These are phyloP conservation scores for Cryptococcus maquisensis DNA, from an alignment of 1,284 basidiomycete genomes.

Conservation along the genomic window DNA sequence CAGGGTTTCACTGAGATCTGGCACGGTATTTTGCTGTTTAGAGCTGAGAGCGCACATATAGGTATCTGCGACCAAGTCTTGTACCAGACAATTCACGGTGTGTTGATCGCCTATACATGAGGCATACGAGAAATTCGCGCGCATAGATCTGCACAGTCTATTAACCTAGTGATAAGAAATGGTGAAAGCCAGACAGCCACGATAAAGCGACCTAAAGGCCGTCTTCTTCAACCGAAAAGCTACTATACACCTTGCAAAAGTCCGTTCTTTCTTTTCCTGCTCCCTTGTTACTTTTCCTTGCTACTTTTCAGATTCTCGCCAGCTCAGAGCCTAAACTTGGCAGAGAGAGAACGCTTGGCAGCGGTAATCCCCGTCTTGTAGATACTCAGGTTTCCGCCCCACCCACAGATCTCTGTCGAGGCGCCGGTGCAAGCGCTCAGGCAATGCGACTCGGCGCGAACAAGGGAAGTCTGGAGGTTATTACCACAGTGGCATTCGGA, in stretches of 20 bases:
- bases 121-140: too few relatives aligned
- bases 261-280: background rate
- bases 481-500: conserved; percentile 34
- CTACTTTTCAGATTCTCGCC: background rate
- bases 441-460: conserved; percentile 8
- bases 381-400: background rate
- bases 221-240: too few relatives aligned
- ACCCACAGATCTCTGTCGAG: conserved; percentile 22
- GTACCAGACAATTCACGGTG: too few relatives aligned
- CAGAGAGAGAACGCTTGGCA: background rate
- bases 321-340: background rate
- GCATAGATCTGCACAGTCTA: too few relatives aligned
- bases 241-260: background rate
- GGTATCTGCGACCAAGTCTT: too few relatives aligned
- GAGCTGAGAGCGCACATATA: too few relatives aligned
- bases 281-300: background rate
- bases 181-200: too few relatives aligned
- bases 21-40: too few relatives aligned
- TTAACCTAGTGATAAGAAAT: too few relatives aligned
- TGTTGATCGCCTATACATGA: too few relatives aligned
- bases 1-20: too few relatives aligned
- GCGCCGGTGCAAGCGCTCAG: conserved; percentile 29
- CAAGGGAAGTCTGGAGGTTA: background rate
- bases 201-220: too few relatives aligned
- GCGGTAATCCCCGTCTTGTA: background rate